Evolutionary conservation across 345 rosid species (phyloP), one percentile per base, ranked within the genome.

Genomic region (Durio zibethinus): DNA sequence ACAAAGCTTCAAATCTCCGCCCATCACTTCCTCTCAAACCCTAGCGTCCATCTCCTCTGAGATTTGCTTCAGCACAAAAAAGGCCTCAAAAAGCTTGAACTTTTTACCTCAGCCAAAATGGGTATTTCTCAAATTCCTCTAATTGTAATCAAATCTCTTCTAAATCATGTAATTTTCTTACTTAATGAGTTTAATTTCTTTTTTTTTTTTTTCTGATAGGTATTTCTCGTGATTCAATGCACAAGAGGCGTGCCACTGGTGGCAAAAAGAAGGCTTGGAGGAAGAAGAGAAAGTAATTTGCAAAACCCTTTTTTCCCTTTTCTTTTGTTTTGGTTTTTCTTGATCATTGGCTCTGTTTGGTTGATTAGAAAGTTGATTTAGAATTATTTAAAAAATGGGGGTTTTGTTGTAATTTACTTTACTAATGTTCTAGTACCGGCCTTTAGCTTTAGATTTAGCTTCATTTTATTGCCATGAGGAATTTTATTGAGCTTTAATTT

Each of bases 241-340:
- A 91, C 90, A 92, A 92, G 90, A 87, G 97, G 84, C 93, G 97
- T 80, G 97, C 95, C 84, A 91, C 97, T 33, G 97, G 97, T 31
- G 95, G 97, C 74, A 92, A 92, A 84, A 88, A 90, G 93, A 90
- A 92, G 87, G 91, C 91, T 1, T 92, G 97, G 97, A 91, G 97
- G 86, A 92, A 91, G 93, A 92, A 92, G 97, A 76, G 97, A 87
- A 92, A 92, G 95, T 92, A 75, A 78, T 1, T 23, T 60, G 20
- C 43, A 8, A 61, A 14, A 48, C 23, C 36, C 42, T 29, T 33
- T 2, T 52, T 35, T 72, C 12, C 9, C 21, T 50, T 0, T 43
- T 18, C 4, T 45, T 63, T 23, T 62, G 14, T 9, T 35, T 6
- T 54, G 0, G 14, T 27, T 43, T 42, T 45, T 11, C 4, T 38